Percentiles rank a stretch among this genome's conserved stretches.
These are phyloP conservation scores for Beta vulgaris DNA, from an alignment of 148 eudicot genomes.

Conservation along the genomic window DNA sequence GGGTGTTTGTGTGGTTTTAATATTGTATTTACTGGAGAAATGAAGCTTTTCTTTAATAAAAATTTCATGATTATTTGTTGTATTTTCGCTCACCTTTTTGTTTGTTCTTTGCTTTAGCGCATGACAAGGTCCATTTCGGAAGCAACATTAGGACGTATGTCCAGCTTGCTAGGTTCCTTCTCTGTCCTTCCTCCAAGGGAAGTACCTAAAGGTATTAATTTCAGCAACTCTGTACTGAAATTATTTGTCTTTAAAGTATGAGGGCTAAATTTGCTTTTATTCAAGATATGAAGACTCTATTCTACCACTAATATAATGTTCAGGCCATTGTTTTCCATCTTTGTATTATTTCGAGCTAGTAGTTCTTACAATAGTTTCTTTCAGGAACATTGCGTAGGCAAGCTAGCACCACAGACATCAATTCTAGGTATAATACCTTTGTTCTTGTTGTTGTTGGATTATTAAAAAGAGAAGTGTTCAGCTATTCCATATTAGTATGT, in stretches of 20 bases:
- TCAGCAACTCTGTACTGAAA: not conserved
- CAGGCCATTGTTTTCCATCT: not conserved
- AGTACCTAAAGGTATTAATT: slow-evolving; percentile 45
- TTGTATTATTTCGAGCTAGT: not conserved
- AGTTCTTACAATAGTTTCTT: slow-evolving; percentile 20
- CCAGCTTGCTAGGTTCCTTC: slow-evolving; percentile 67
- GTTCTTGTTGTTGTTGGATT: slow-evolving; percentile 11
- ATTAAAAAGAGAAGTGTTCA: slow-evolving; percentile 5
- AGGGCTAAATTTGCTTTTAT: not conserved
- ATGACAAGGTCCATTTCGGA: slow-evolving; percentile 72
- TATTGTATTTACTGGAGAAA: not conserved
- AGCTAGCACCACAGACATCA: slow-evolving; percentile 44
- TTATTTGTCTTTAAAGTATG: not conserved
- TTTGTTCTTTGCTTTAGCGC: slow-evolving; percentile 32
- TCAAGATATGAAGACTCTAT: not conserved
- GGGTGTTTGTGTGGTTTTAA: not conserved
- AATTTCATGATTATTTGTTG: not conserved
- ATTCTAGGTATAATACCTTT: slow-evolving; percentile 46
- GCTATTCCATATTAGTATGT: not conserved
- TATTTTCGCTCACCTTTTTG: slow-evolving; percentile 2
- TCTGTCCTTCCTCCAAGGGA: slow-evolving; percentile 55
- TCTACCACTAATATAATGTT: not conserved
- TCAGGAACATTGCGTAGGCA: slow-evolving; percentile 52
- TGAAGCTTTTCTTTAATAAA: not conserved
- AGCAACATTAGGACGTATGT: slow-evolving; percentile 62